Evolutionary conservation across 2,329 filamentous ascomycete genomes (phyloP), one percentile per base, ranked within the genome.

Genomic region (Zymoseptoria ardabiliae): DNA sequence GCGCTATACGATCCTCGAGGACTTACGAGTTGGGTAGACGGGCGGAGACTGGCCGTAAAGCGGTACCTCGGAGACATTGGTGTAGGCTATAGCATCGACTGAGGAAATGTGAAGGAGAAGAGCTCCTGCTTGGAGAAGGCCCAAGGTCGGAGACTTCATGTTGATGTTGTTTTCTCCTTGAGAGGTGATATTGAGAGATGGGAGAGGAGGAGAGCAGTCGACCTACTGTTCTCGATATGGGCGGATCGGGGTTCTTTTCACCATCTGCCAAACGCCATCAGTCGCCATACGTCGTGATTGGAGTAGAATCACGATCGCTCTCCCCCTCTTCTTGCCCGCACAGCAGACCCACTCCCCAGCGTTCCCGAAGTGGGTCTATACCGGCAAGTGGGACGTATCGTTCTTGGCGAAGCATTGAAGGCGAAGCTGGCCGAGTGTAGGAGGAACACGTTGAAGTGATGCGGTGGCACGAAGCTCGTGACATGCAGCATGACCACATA

Each of bases 21-120:
- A 61, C 69, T 64, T 57, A 70, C 68, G 69, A 17, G 66, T 64
- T 21, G 69, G 68, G 51, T 70, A 71, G 19, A 70, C 65, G 9
- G 68, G 67, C 52, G 69, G 68, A 53, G 61, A 62, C 45, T 58
- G 58, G 20, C 63, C 65, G 50, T 64, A 66, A 2, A 63, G 51
- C 7, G 60, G 60, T 9, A 61, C 59, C 20, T 65, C 63, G 7
- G 63, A 65, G 7, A 58, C 63, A 58, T 66, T 61, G 2, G 63
- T 63, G 52, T 63, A 63, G 49, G 23, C 50, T 30, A 60, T 51
- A 17, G 59, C 61, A 10, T 57, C 56, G 25, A 56, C 57, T n/a
- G 50, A 51, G 5, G 55, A 50, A 30, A 55, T 58, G 20, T 58
- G 19, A 11, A 60, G 61, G 53, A 65, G 63, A 57, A 66, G 45